A percentile compares a stretch with the other conserved stretches of the same genome.
Conservation (phyloP, 2,329 filamentous ascomycete species). For the Didymella glomerata region DNA sequence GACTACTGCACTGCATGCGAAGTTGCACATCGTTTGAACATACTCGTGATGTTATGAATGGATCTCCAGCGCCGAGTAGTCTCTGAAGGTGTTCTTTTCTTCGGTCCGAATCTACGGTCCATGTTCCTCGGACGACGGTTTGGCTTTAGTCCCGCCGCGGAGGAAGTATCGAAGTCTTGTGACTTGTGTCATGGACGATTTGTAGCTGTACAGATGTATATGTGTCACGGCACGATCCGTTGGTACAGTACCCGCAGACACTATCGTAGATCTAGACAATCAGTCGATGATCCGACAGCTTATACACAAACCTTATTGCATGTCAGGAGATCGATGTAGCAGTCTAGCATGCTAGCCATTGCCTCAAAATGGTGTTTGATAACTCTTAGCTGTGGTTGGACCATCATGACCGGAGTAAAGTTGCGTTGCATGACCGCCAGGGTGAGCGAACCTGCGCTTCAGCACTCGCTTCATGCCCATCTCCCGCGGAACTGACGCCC, state of each 20-base stretch:
- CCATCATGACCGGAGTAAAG: not conserved
- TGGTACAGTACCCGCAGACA: not conserved
- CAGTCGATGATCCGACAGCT: not conserved
- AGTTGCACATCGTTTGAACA: not conserved
- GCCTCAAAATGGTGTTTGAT: not conserved
- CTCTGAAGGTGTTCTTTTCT: not conserved
- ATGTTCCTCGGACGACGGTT: not conserved
- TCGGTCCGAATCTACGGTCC: not conserved
- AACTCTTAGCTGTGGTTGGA: not conserved
- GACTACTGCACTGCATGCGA: not conserved
- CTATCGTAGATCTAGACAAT: not conserved
- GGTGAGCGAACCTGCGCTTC: conserved; percentile 18
- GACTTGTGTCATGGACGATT: not conserved
- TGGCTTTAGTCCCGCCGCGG: not conserved
- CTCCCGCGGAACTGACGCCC: conserved; percentile 8
- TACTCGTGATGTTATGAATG: not conserved
- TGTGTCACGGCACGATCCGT: not conserved
- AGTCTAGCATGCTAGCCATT: not conserved
- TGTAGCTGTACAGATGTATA: not conserved
- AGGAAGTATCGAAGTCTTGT: not conserved
- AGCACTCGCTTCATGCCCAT: conserved; percentile 6
- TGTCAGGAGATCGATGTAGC: not conserved
- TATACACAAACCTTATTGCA: not conserved
- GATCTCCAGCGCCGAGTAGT: not conserved
- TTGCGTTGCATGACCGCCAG: conserved; percentile 7